These are phyloP conservation scores for Mycena indigotica DNA, from an alignment of 768 basidiomycete genomes.

Conservation along the genomic window DNA sequence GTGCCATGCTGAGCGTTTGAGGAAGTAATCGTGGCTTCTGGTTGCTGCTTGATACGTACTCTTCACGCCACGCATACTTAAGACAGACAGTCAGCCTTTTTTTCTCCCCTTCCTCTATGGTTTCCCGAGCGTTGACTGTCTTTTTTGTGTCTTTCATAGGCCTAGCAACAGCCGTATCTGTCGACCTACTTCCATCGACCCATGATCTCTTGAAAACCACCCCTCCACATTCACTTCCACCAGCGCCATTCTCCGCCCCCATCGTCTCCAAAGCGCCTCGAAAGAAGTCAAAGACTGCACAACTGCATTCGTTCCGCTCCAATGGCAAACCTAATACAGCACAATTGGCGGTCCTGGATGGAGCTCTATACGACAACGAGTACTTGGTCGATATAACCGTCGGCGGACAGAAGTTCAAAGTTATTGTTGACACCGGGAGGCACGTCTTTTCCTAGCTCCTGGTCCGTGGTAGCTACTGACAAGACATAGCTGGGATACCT, in stretches of 20 bases:
- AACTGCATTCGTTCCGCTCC: background rate
- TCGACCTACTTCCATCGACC: too few relatives aligned
- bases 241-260: slow-evolving; percentile 9
- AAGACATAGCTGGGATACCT: slow-evolving; percentile 25
- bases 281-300: slow-evolving; percentile 4
- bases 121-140: too few relatives aligned
- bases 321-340: background rate
- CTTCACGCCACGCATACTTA: too few relatives aligned
- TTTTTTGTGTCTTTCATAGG: too few relatives aligned
- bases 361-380: slow-evolving; percentile 17
- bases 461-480: background rate
- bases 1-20: too few relatives aligned
- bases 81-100: too few relatives aligned
- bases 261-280: slow-evolving; percentile 6
- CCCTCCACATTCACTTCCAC: too few relatives aligned
- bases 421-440: slow-evolving; percentile 24
- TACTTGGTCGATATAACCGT: slow-evolving; percentile 18
- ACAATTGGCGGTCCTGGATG: slow-evolving; percentile 2
- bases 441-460: background rate
- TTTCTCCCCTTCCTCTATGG: too few relatives aligned
- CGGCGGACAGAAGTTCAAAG: slow-evolving; percentile 18
- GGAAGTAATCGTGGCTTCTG: too few relatives aligned
- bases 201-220: too few relatives aligned
- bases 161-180: too few relatives aligned
- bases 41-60: too few relatives aligned